Evolutionary conservation across 495 filamentous ascomycete species (phyloP).

Genomic region (Hypoxylon lenormandii): DNA sequence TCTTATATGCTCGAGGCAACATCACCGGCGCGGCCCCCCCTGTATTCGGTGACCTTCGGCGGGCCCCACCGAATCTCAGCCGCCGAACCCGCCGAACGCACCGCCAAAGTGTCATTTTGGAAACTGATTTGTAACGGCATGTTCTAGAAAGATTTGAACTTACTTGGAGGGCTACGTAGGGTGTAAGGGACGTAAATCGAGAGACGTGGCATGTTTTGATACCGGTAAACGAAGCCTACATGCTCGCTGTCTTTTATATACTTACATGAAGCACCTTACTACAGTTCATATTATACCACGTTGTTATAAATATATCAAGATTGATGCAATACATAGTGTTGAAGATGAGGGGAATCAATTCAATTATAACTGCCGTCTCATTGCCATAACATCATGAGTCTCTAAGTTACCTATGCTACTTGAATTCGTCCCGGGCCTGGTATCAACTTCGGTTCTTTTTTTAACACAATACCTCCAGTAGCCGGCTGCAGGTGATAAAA

Average conservation of each 20-base stretch:
- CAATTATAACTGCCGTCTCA: slow-evolving; percentile 36
- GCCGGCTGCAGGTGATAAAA: slow-evolving; percentile 4
- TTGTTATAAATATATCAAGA: neutral
- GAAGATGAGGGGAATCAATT: slow-evolving; percentile 1
- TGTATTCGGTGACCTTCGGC: slow-evolving; percentile 27
- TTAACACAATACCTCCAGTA: slow-evolving; percentile 10
- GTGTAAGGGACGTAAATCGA: too few relatives aligned
- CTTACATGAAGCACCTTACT: neutral
- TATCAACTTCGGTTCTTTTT: slow-evolving; percentile 21
- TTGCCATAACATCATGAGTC: slow-evolving; percentile 43
- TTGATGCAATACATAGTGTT: too few relatives aligned
- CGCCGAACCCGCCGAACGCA: slow-evolving; percentile 29
- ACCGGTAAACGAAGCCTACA: too few relatives aligned
- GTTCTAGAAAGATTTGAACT: neutral
- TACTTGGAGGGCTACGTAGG: neutral
- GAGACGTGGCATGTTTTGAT: too few relatives aligned
- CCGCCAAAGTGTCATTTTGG: slow-evolving; percentile 11
- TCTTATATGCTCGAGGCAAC: neutral
- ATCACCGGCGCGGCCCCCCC: slow-evolving; percentile 5
- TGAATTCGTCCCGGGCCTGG: slow-evolving; percentile 32
- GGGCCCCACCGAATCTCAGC: slow-evolving; percentile 14
- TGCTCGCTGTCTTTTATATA: too few relatives aligned
- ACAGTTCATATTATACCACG: too few relatives aligned
- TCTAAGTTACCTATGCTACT: slow-evolving; percentile 41
- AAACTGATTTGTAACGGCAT: neutral